phyloP scores from a whole-genome alignment of 164 flowering plant species.

The Aristolochia contorta region DNA sequence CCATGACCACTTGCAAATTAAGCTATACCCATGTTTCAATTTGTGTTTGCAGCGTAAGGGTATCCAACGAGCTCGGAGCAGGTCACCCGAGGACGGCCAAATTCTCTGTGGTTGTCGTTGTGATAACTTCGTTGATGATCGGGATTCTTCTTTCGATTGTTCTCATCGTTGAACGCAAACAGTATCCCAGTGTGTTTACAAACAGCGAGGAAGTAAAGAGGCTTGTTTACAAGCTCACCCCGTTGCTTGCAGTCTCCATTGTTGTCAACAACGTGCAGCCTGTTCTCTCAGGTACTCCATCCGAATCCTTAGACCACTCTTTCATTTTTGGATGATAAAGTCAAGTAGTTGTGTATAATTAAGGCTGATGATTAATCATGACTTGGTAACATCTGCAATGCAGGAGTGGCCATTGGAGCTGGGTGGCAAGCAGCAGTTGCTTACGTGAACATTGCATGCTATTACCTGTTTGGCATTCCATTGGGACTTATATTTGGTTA shows the following conservation, averaged over 20 bases:
- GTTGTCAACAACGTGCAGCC: constrained; percentile 14
- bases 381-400: too few species aligned
- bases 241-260: constrained; percentile 12
- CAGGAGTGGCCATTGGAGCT: constrained; percentile 77
- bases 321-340: too few species aligned
- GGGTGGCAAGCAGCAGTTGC: constrained; percentile 76
- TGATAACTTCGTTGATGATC: constrained; percentile 7
- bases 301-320: too few species aligned
- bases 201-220: constrained; percentile 8
- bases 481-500: constrained; percentile 50
- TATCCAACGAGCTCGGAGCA: constrained; percentile 16
- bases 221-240: constrained; percentile 13
- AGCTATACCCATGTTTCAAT: not conserved
- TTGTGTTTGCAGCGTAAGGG: constrained; percentile 12
- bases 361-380: too few species aligned
- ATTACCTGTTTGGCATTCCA: constrained; percentile 58
- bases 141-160: constrained; percentile 3
- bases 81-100: constrained; percentile 15
- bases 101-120: constrained; percentile 15
- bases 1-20: too few species aligned
- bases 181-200: constrained; percentile 9
- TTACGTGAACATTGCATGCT: constrained; percentile 58
- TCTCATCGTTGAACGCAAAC: constrained; percentile 5
- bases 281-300: constrained; percentile 17
- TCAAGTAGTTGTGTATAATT: too few species aligned